phyloP scores from a whole-genome alignment of 2,329 filamentous ascomycete genomes.

The Fusarium siculi region DNA sequence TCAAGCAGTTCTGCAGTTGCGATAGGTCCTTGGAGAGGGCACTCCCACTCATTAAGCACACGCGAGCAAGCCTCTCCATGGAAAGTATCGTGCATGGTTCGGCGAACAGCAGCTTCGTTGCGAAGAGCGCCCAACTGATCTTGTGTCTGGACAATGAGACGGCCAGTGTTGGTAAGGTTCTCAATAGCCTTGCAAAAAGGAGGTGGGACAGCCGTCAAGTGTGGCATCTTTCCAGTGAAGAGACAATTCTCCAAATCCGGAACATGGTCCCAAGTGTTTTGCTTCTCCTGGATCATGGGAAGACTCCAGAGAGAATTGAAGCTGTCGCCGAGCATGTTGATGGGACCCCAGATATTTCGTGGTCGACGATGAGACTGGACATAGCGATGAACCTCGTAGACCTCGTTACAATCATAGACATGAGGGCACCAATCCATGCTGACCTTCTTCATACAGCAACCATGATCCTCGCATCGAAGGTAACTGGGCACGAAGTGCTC shows the following conservation, averaged over 20 bases:
- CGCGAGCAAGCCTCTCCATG: slow-evolving; percentile 24
- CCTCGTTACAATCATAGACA: slow-evolving; percentile 9
- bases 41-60: slow-evolving; percentile 34
- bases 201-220: background rate
- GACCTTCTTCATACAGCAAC: slow-evolving; percentile 41
- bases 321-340: background rate
- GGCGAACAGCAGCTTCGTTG: background rate
- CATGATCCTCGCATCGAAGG: slow-evolving; percentile 41
- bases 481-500: background rate
- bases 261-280: background rate
- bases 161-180: slow-evolving; percentile 10
- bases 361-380: slow-evolving; percentile 6
- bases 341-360: slow-evolving; percentile 7
- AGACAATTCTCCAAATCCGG: background rate
- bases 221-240: slow-evolving; percentile 2
- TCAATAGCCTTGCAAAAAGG: background rate
- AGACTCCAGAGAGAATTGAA: background rate
- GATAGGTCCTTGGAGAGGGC: background rate
- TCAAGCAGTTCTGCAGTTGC: background rate
- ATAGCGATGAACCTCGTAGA: slow-evolving; percentile 33
- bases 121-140: background rate
- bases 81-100: background rate
- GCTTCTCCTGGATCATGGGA: background rate
- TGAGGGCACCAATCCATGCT: slow-evolving; percentile 30
- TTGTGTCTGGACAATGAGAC: slow-evolving; percentile 8